Conservation (phyloP, 345 rosid genomes). For the thale cress (Arabidopsis thaliana) region DNA sequence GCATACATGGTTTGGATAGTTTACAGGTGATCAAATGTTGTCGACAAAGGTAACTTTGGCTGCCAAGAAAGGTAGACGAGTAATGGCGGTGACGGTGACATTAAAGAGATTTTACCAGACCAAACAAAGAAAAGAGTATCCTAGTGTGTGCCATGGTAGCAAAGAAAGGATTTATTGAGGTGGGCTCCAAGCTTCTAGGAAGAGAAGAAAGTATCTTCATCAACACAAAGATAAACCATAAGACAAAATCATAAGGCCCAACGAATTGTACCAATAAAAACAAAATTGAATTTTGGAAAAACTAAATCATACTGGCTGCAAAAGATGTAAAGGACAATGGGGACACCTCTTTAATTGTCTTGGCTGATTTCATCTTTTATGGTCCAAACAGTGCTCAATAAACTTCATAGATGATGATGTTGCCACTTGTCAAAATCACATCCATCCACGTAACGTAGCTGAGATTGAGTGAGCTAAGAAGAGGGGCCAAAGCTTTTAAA, state of each 20-base stretch:
- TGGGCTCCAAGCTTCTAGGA: slow-evolving; percentile 47
- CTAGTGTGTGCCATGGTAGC: slow-evolving; percentile 41
- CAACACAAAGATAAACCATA: slow-evolving; percentile 35
- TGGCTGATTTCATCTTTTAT: slow-evolving; percentile 26
- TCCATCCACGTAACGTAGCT: slow-evolving; percentile 36
- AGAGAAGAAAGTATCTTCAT: slow-evolving; percentile 43
- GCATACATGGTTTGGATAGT: slow-evolving; percentile 19
- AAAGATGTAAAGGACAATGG: slow-evolving; percentile 46
- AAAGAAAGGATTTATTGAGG: slow-evolving; percentile 44
- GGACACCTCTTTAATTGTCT: slow-evolving; percentile 39
- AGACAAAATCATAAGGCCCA: slow-evolving; percentile 40
- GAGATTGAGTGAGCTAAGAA: slow-evolving; percentile 19
- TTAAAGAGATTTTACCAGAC: slow-evolving; percentile 43
- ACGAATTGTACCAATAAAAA: slow-evolving; percentile 26
- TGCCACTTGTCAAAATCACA: slow-evolving; percentile 33
- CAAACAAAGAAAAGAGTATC: slow-evolving; percentile 41
- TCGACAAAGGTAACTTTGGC: slow-evolving; percentile 32
- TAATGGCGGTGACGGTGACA: slow-evolving; percentile 45
- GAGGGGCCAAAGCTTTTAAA: slow-evolving; percentile 39
- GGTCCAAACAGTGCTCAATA: slow-evolving; percentile 34
- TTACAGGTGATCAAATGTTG: slow-evolving; percentile 30
- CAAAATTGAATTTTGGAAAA: not conserved
- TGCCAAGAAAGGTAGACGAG: slow-evolving; percentile 48
- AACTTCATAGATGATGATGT: slow-evolving; percentile 27
- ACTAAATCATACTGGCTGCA: slow-evolving; percentile 24